Conservation (phyloP, 2,329 filamentous ascomycete genomes). For the Penicillium sp. region DNA sequence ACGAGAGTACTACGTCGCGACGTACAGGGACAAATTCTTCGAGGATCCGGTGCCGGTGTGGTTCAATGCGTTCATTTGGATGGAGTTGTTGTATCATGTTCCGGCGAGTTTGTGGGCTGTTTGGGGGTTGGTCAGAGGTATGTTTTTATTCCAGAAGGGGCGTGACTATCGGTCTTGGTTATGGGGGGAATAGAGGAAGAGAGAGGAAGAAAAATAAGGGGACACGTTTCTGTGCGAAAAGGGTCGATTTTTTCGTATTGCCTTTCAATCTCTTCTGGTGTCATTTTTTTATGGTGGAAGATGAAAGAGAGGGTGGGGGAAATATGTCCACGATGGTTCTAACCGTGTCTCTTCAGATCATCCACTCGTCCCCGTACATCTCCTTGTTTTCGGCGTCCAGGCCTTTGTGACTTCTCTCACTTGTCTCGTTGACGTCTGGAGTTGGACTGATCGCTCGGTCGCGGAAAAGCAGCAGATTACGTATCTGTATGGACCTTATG, state of each 20-base stretch:
- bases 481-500: slow-evolving; percentile 53
- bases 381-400: slow-evolving; percentile 56
- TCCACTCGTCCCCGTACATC: slow-evolving; percentile 52
- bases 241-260: too few species aligned
- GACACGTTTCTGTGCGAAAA: too few species aligned
- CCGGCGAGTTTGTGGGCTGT: slow-evolving; percentile 58
- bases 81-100: slow-evolving; percentile 57
- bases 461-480: slow-evolving; percentile 47
- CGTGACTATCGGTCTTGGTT: too few species aligned
- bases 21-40: slow-evolving; percentile 61
- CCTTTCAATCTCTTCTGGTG: too few species aligned
- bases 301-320: too few species aligned
- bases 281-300: too few species aligned
- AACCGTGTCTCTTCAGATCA: slow-evolving; percentile 39
- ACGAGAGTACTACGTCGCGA: slow-evolving; percentile 53
- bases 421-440: slow-evolving; percentile 56
- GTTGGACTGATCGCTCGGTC: slow-evolving; percentile 46
- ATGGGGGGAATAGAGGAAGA: not conserved
- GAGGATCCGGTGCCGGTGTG: slow-evolving; percentile 49
- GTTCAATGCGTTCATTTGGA: slow-evolving; percentile 53
- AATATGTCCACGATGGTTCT: too few species aligned
- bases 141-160: slow-evolving; percentile 7
- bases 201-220: not conserved
- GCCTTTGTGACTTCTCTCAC: slow-evolving; percentile 57
- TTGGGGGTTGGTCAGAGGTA: slow-evolving; percentile 49